Percentiles rank a stretch among this genome's conserved stretches.
phyloP scores from a whole-genome alignment of 2,329 filamentous ascomycete species.

The Orbilia brochopaga region DNA sequence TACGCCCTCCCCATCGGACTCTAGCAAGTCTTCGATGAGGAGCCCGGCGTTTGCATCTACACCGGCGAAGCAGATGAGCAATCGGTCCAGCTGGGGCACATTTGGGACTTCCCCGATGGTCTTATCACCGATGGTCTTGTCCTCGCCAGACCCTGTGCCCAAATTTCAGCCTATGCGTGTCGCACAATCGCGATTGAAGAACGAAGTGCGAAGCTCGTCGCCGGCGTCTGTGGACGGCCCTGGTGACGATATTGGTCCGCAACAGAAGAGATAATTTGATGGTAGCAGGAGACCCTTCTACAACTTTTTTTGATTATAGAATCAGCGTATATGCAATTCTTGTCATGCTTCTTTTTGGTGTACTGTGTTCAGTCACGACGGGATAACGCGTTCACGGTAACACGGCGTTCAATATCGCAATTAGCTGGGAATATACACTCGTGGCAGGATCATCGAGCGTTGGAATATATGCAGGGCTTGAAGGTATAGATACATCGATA shows the following conservation, averaged over 20 bases:
- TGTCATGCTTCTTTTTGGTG: too few relatives aligned
- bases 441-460: too few relatives aligned
- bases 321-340: too few relatives aligned
- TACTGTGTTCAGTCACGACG: too few relatives aligned
- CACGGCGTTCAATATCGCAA: too few relatives aligned
- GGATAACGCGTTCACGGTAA: too few relatives aligned
- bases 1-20: constrained; percentile 25
- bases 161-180: constrained; percentile 16
- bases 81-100: constrained; percentile 21
- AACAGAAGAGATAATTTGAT: not conserved
- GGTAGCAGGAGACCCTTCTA: too few relatives aligned
- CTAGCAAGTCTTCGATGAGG: constrained; percentile 37
- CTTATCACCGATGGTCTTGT: constrained; percentile 34
- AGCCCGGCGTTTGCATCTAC: constrained; percentile 37
- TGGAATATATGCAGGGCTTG: too few relatives aligned
- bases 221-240: constrained; percentile 15
- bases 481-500: too few relatives aligned
- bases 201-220: constrained; percentile 19
- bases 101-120: constrained; percentile 32
- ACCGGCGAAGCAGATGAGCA: constrained; percentile 19
- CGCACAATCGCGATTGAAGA: constrained; percentile 33
- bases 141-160: constrained; percentile 26
- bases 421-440: too few relatives aligned
- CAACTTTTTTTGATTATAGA: too few relatives aligned
- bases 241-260: not conserved